Conservation (phyloP, 176 grass and related monocot species). For the Triticum timopheevii region DNA sequence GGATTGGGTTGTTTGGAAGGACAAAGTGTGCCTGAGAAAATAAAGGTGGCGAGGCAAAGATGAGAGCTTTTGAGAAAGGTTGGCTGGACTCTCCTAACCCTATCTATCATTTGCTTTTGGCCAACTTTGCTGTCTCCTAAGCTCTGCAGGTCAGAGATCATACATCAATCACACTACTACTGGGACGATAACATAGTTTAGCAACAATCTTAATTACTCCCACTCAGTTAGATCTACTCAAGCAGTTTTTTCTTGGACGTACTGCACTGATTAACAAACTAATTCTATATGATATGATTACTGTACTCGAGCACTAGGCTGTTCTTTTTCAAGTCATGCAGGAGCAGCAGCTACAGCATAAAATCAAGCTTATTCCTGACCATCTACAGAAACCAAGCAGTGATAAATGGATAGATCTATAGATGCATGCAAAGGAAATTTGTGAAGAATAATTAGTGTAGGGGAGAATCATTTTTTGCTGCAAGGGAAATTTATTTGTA, state of each 20-base stretch:
- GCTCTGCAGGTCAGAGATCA: background rate
- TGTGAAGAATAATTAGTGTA: background rate
- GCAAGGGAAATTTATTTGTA: background rate
- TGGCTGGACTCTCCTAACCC: slow-evolving; percentile 11
- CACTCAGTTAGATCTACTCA: background rate
- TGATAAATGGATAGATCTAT: background rate
- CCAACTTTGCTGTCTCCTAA: background rate
- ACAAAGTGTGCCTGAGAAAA: background rate
- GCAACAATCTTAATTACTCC: background rate
- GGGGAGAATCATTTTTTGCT: background rate
- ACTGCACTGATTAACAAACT: background rate
- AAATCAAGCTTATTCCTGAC: background rate
- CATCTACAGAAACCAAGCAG: background rate
- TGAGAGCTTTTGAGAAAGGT: background rate
- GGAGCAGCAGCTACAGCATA: too few species aligned
- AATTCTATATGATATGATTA: background rate
- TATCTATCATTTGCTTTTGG: background rate
- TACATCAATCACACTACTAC: background rate
- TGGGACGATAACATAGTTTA: background rate
- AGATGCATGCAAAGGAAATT: background rate
- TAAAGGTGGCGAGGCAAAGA: background rate
- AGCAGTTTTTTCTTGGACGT: background rate
- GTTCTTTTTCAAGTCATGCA: background rate
- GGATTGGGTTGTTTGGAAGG: background rate
- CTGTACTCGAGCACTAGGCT: background rate